Percentiles rank a stretch among this genome's conserved stretches.
Conservation (phyloP, 106 monocot species). For the Narthecium ossifragum region DNA sequence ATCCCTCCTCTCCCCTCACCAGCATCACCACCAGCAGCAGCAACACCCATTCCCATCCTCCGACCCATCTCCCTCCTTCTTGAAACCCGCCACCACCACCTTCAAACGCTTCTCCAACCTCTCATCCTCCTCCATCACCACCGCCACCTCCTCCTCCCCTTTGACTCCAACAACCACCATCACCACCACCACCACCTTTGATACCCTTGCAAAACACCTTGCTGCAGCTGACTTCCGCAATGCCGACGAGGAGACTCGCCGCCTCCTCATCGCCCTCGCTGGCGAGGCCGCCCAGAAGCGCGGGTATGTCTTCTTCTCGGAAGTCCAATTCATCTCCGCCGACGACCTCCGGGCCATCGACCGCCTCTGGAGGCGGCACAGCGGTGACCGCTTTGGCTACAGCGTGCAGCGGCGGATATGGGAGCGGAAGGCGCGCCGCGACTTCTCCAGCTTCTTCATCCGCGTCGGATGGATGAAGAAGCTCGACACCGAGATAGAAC, state of each 20-base stretch:
- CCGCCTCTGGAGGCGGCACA: constrained; percentile 64
- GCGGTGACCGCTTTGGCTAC: constrained; percentile 71
- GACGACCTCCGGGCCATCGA: constrained; percentile 70
- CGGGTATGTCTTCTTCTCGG: constrained; percentile 98
- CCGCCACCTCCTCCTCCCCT: constrained; percentile 23
- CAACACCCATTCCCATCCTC: background rate
- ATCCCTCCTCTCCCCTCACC: constrained; percentile 14
- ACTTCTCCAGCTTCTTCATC: constrained; percentile 90
- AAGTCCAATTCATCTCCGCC: constrained; percentile 73
- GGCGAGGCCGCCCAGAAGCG: constrained; percentile 74
- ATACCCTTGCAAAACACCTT: constrained; percentile 56
- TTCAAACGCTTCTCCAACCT: constrained; percentile 24
- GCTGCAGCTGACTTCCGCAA: constrained; percentile 48
- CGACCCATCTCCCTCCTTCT: background rate
- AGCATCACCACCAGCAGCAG: background rate
- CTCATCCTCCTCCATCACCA: constrained; percentile 15
- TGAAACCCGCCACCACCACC: constrained; percentile 3
- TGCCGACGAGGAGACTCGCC: constrained; percentile 87
- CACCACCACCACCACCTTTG: constrained; percentile 36
- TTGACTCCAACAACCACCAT: constrained; percentile 16
- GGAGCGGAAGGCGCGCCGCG: constrained; percentile 58
- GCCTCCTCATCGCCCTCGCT: constrained; percentile 73
- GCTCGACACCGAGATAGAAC: constrained; percentile 78
- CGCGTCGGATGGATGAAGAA: constrained; percentile 86
- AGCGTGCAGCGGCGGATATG: constrained; percentile 73